These are phyloP conservation scores for Phaeotremella skinneri DNA, from an alignment of 768 basidiomycete genomes.

Conservation along the genomic window DNA sequence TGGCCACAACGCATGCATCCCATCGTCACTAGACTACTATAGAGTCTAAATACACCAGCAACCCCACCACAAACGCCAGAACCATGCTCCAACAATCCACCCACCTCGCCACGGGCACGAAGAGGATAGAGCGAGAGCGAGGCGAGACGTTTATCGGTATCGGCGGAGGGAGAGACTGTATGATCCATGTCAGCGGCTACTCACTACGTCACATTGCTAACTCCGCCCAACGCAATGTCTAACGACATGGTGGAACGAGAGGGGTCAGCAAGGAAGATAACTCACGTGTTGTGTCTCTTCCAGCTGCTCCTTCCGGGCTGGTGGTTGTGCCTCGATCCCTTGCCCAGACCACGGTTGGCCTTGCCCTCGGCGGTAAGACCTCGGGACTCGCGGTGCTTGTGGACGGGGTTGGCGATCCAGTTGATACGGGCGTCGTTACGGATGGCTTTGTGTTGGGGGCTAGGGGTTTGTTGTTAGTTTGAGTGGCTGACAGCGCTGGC, in stretches of 20 bases:
- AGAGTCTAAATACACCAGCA: constrained; percentile 3
- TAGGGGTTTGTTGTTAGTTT: constrained; percentile 43
- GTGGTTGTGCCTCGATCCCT: constrained; percentile 92
- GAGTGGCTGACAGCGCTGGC: too few relatives aligned
- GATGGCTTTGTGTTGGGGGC: constrained; percentile 60
- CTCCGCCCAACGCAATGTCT: neutral
- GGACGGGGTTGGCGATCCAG: constrained; percentile 98
- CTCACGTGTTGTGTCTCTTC: constrained; percentile 91
- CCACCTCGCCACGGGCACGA: neutral
- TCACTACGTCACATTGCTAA: neutral
- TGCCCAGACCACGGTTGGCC: constrained; percentile 97
- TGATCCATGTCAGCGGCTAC: neutral
- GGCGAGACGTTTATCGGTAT: constrained; percentile 50
- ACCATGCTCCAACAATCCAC: constrained; percentile 6
- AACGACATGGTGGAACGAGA: neutral
- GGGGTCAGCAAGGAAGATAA: neutral
- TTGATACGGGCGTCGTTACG: constrained; percentile 95
- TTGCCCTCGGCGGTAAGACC: constrained; percentile 96
- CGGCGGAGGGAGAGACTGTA: constrained; percentile 52
- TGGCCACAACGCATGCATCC: neutral
- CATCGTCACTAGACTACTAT: neutral
- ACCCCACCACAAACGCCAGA: neutral
- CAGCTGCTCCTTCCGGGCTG: constrained; percentile 84
- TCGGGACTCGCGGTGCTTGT: constrained; percentile 97
- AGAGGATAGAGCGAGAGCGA: neutral